Base-by-base conservation (phyloP, 1,284 basidiomycete species). In the Cryptococcus wingfieldii region DNA sequence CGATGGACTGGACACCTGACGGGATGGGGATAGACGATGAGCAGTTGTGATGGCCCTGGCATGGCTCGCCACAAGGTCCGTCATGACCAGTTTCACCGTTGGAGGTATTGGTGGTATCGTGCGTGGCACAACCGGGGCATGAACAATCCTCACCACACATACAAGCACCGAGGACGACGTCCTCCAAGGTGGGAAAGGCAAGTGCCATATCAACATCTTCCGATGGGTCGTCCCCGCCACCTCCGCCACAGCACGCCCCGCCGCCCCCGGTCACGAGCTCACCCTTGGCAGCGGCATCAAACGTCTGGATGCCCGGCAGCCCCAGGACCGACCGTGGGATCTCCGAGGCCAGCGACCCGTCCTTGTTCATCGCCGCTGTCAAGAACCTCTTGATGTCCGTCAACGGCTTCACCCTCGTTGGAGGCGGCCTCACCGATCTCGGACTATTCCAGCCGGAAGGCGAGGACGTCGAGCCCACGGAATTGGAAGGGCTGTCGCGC, bases 91-190 rank as follows among this genome's bases (percentile, higher is more conserved):
- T 65, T 18, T 19, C 46, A 12, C 47, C 27, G 4, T 53, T 23
- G 5, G 47, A 38, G 1, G 54, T 37, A 45, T 50, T 56, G 12
- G 51, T 23, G 28, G 68, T 68, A 38, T 63, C 66, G 55, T 78
- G 77, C 1, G 70, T 72, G 4, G 66, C 65, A 48, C 77, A 78
- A 8, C 71, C 73, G 4, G 77, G 67, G 61, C 77, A 78, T 10
- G 70, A 63, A 54, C 77, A 78, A 8, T 70, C 69, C 9, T 75
- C 70, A 1, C 76, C 76, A 56, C 77, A 78, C 5, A 72, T 73
- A 53, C 77, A 78, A 0, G 70, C 70, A 9, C 70, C 71, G 38
- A 78, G 69, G 28, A 69, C 64, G 18, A 72, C 67, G n/a, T 71
- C 66, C 50, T 75, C 72, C 1, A 58, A 50, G 0, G 72, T 76